Conservation (phyloP, 1,284 basidiomycete genomes). For the Mycosarcoma maydis region DNA sequence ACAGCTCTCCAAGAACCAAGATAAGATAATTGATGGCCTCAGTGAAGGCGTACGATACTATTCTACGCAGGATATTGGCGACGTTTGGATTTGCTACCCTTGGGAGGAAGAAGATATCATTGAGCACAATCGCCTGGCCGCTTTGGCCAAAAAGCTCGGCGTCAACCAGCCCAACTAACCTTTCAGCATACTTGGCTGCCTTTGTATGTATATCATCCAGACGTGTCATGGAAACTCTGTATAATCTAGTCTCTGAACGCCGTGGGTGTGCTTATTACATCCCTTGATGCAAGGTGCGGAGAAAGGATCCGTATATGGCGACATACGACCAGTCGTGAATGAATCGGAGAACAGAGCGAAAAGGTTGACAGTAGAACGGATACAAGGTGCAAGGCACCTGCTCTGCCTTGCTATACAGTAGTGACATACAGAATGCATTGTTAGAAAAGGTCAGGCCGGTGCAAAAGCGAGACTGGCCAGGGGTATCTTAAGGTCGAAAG, state of each 20-base stretch:
- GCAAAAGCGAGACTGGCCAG: no score
- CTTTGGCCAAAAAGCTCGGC: slow-evolving; percentile 60
- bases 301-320: no score
- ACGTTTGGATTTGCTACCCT: slow-evolving; percentile 66
- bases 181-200: not conserved
- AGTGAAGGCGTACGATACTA: slow-evolving; percentile 64
- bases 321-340: no score
- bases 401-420: no score
- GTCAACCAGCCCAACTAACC: slow-evolving; percentile 46
- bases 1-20: slow-evolving; percentile 38
- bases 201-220: slow-evolving; percentile 36
- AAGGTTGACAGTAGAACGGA: no score
- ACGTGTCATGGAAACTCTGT: slow-evolving; percentile 26
- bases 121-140: slow-evolving; percentile 66
- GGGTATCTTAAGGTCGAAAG: no score
- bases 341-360: no score
- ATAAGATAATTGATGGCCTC: slow-evolving; percentile 56
- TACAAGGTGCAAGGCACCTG: no score
- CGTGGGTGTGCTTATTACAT: no score
- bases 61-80: slow-evolving; percentile 61
- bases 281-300: no score
- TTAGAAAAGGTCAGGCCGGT: no score
- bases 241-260: slow-evolving; percentile 5
- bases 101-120: slow-evolving; percentile 65
- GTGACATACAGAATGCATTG: no score